A percentile compares a stretch with the other conserved stretches of the same genome.
phyloP scores from a whole-genome alignment of 169 alveolate species.

The Babesia ovata region DNA sequence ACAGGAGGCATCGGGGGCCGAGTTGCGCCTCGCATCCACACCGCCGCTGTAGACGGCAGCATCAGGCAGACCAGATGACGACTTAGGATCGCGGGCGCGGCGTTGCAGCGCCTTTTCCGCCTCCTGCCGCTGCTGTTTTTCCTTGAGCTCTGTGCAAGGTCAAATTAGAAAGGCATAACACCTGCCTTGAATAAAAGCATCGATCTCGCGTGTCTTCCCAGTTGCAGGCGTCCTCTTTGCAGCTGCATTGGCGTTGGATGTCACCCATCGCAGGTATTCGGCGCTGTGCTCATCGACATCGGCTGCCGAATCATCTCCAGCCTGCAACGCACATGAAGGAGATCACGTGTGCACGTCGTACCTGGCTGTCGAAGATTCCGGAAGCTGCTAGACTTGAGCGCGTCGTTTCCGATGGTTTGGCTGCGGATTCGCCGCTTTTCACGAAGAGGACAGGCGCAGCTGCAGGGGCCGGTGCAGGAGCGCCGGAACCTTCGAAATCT shows the following conservation, averaged over 20 bases:
- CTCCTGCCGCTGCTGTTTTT: conserved; percentile 48
- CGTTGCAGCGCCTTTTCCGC: conserved; percentile 41
- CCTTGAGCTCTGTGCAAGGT: conserved; percentile 52
- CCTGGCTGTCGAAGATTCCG: conserved; percentile 14
- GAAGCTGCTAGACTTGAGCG: not conserved
- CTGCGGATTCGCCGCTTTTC: conserved; percentile 1
- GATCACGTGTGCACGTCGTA: not conserved
- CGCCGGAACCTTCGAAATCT: conserved; percentile 40
- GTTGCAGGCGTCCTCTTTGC: not conserved
- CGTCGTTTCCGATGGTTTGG: not conserved
- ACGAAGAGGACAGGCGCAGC: not conserved
- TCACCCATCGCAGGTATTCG: conserved; percentile 8
- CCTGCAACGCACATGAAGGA: not conserved
- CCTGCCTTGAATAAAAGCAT: conserved; percentile 58
- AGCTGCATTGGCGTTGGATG: not conserved
- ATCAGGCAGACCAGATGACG: conserved; percentile 12
- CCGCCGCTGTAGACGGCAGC: not conserved
- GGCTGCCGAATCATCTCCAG: not conserved
- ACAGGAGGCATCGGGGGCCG: not conserved
- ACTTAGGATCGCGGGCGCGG: not conserved
- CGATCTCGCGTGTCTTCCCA: conserved; percentile 53
- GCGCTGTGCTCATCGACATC: conserved; percentile 9
- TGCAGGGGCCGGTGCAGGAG: not conserved
- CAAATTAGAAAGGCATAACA: not conserved
- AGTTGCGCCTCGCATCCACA: not conserved